Evolutionary conservation across 768 basidiomycete genomes (phyloP).

Genomic region (Naematelia encephala): DNA sequence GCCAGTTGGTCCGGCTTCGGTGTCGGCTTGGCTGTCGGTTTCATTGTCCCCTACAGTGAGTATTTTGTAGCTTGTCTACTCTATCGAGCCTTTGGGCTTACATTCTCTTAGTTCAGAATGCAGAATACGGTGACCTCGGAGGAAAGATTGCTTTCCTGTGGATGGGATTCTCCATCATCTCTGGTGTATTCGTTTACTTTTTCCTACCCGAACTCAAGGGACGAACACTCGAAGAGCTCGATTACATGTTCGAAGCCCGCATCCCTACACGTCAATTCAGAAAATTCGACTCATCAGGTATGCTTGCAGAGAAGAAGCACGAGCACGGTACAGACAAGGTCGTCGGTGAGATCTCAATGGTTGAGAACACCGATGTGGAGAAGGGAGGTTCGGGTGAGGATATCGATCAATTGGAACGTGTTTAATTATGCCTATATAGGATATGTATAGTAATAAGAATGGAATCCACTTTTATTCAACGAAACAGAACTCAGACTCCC

Average conservation of each 20-base stretch:
- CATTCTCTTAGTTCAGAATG: conserved; percentile 19
- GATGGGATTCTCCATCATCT: conserved; percentile 2
- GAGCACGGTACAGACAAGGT: neutral
- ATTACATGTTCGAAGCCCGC: conserved; percentile 25
- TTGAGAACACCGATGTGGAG: neutral
- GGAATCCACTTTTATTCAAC: no score
- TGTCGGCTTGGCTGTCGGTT: conserved; percentile 21
- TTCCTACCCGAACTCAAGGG: conserved; percentile 34
- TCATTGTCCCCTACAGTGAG: conserved; percentile 28
- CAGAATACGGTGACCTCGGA: conserved; percentile 27
- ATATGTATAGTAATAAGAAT: neutral
- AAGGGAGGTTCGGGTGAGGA: neutral
- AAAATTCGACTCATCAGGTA: conserved; percentile 1
- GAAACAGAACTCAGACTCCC: no score
- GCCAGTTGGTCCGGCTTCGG: conserved; percentile 18
- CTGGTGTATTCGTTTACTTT: conserved; percentile 18
- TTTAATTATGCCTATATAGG: neutral
- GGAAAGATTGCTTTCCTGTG: conserved; percentile 22
- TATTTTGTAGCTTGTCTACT: neutral
- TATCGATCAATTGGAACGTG: no score
- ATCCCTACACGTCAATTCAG: neutral
- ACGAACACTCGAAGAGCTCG: conserved; percentile 28
- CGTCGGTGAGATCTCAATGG: neutral
- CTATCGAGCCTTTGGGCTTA: neutral
- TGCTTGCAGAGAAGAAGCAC: conserved; percentile 1